Base-by-base conservation (phyloP, 192 early-diverging fungal genomes). In the Dissophora ornata region DNA sequence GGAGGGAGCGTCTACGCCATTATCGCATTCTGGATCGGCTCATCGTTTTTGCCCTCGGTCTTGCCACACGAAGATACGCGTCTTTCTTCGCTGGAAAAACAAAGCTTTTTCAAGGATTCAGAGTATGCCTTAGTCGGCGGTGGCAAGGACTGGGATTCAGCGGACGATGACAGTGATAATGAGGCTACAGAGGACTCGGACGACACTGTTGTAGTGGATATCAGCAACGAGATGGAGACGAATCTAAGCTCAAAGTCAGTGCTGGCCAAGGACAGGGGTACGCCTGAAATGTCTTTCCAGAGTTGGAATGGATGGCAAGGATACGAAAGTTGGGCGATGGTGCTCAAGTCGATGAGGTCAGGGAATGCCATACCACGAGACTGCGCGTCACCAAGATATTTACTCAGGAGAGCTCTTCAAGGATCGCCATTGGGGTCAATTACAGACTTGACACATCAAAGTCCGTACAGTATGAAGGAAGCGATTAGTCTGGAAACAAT, bases 1-100 rank as follows among this genome's bases (percentile, higher is more conserved):
- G 89, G 85, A n/a, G 90, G 90, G 8, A 79, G 79, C 18, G 46
- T 84, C 24, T 91, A 90, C 75, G 84, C 90, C 3, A 57, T 83
- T 3, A 61, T 88, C 16, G 71, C 84, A 2, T 90, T 86, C 57
- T 84, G 73, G 52, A 38, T 75, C 26, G 80, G 82, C 16, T 78
- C 79, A n/a, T 65, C 45, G 9, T 81, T 74, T 25, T 54, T 84
- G 12, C 85, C 85, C 0, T 58, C 42, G 7, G 46, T 83, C 3
- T 15, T 60, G 26, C 42, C 56, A 1, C 13, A 30, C 44, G 46
- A 16, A 9, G 28, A 24, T 22, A 55, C 18, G 15, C 18, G 12
- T 21, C 1, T 9, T 18, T 4, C 16, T 19, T 8, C 3, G 10
- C 1, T 38, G 33, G 53, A 55, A 26, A 55, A 55, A 5, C 53